A percentile compares a stretch with the other conserved stretches of the same genome.
Conservation (phyloP, 148 eudicot species). For the Polygonum aviculare region DNA sequence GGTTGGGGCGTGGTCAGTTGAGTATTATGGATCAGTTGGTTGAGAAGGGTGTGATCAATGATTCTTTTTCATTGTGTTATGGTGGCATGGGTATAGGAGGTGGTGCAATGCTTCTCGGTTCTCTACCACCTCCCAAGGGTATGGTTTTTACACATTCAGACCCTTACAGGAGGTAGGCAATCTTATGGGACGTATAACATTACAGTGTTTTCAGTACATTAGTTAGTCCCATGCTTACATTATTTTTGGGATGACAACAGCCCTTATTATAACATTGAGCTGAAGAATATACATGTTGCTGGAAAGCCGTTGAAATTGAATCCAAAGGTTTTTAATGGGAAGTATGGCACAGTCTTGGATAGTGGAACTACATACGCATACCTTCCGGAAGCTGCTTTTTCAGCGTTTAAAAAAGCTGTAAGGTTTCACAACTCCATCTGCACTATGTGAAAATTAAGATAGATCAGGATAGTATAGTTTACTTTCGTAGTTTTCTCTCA, state of each 20-base stretch:
- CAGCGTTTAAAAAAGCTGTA: slow-evolving; percentile 56
- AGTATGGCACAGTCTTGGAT: slow-evolving; percentile 54
- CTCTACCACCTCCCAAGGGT: slow-evolving; percentile 34
- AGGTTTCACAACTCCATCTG: slow-evolving; percentile 18
- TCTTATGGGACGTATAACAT: slow-evolving; percentile 6
- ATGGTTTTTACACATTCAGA: slow-evolving; percentile 55
- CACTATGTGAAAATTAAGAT: neutral
- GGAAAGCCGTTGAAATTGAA: slow-evolving; percentile 41
- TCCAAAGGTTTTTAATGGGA: slow-evolving; percentile 45
- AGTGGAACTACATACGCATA: slow-evolving; percentile 68
- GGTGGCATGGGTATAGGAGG: slow-evolving; percentile 73
- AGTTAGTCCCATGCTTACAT: slow-evolving; percentile 51
- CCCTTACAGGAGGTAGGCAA: slow-evolving; percentile 47
- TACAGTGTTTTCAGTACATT: slow-evolving; percentile 20
- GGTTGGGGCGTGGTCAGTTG: slow-evolving; percentile 56
- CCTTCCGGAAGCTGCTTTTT: slow-evolving; percentile 49
- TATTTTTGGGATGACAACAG: slow-evolving; percentile 58
- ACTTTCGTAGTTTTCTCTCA: neutral
- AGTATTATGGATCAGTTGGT: slow-evolving; percentile 66
- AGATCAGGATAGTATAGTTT: neutral
- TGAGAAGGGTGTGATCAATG: slow-evolving; percentile 42
- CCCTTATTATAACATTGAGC: slow-evolving; percentile 63
- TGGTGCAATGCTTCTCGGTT: slow-evolving; percentile 73
- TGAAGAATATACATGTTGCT: slow-evolving; percentile 58
- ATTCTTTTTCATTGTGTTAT: slow-evolving; percentile 62